Evolutionary conservation across 176 grass and related monocot genomes (phyloP).

Genomic region (Bothriochloa decipiens): DNA sequence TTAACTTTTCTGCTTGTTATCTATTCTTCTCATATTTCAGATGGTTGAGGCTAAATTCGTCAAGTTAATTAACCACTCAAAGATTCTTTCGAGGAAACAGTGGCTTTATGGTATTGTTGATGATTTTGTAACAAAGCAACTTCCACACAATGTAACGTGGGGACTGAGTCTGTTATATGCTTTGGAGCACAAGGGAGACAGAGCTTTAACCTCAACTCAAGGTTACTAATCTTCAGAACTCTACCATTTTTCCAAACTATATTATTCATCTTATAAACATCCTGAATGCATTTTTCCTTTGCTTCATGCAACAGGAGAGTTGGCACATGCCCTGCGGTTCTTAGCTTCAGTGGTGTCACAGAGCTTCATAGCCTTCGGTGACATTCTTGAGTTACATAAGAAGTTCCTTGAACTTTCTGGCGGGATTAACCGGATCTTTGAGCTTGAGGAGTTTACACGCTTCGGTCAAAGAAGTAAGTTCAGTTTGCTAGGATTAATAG

Average conservation of each 20-base stretch:
- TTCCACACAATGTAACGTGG: conserved; percentile 99
- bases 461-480: conserved; percentile 80
- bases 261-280: conserved; percentile 28
- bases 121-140: conserved; percentile 99
- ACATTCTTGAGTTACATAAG: conserved; percentile 94
- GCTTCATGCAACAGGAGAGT: conserved; percentile 70
- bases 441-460: conserved; percentile 80
- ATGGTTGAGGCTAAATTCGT: conserved; percentile 91
- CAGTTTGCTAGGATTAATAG: conserved; percentile 22
- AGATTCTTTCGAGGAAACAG: conserved; percentile 85
- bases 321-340: conserved; percentile 95
- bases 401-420: conserved; percentile 98
- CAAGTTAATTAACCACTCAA: conserved; percentile 82
- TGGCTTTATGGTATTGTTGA: conserved; percentile 98
- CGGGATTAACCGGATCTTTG: conserved; percentile 94
- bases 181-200: conserved; percentile 95
- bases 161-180: conserved; percentile 96
- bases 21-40: conserved; percentile 54
- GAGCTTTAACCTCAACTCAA: conserved; percentile 91
- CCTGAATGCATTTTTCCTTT: not conserved
- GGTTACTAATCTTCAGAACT: conserved; percentile 51
- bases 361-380: conserved; percentile 96
- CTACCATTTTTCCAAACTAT: conserved; percentile 12
- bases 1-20: conserved; percentile 21
- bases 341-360: conserved; percentile 97